phyloP scores from a whole-genome alignment of 2,329 filamentous ascomycete species.

The Penicillium expansum region DNA sequence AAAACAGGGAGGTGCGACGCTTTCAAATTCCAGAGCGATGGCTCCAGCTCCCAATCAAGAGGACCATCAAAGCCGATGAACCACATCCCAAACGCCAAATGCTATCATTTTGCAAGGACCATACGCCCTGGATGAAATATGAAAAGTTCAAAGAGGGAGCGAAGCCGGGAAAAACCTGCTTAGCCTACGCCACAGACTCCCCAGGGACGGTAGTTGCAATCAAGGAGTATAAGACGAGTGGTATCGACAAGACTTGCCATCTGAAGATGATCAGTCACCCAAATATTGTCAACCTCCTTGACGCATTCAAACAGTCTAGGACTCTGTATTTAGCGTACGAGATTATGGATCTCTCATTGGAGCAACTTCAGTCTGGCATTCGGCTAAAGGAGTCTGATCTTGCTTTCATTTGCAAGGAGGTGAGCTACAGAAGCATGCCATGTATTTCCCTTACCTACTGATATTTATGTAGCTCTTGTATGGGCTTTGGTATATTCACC shows the following conservation, averaged over 20 bases:
- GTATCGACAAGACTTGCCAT: slow-evolving; percentile 5
- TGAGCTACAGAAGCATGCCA: not conserved
- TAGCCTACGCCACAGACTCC: not conserved
- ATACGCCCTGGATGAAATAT: slow-evolving; percentile 2
- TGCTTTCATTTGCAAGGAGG: slow-evolving; percentile 6
- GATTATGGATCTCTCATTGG: slow-evolving; percentile 1
- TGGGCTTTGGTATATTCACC: slow-evolving; percentile 7
- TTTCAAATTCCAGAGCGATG: not conserved
- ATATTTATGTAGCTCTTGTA: slow-evolving; percentile 2
- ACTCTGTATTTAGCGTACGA: slow-evolving; percentile 6
- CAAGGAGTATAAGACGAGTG: slow-evolving; percentile 4
- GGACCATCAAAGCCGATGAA: not conserved
- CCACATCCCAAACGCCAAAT: not conserved
- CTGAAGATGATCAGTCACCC: not conserved
- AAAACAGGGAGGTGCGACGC: not conserved
- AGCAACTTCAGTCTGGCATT: slow-evolving; percentile 6
- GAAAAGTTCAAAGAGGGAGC: not conserved
- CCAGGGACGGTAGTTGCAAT: slow-evolving; percentile 1
- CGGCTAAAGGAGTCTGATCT: slow-evolving; percentile 2
- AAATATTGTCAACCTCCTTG: slow-evolving; percentile 4
- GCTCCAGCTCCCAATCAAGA: not conserved
- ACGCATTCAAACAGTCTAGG: slow-evolving; percentile 1
- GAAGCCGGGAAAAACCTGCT: slow-evolving; percentile 2
- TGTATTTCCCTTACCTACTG: not conserved
- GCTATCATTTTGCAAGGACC: slow-evolving; percentile 1